Conservation (phyloP, 257 asterid genomes). For the Voacanga thouarsii region DNA sequence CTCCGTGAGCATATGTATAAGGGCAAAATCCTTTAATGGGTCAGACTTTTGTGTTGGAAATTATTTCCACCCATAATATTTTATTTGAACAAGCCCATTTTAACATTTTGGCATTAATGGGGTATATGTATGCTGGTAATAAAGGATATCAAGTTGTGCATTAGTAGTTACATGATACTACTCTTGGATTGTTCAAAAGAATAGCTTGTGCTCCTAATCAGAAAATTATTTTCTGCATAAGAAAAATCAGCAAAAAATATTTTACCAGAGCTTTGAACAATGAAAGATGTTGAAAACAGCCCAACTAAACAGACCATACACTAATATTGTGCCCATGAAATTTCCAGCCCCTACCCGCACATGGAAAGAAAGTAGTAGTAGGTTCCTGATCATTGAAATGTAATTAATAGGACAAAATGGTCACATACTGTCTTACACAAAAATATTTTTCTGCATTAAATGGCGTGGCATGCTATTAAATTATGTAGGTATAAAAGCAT, state of each 20-base stretch:
- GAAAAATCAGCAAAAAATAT: not conserved
- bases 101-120: not conserved
- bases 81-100: not conserved
- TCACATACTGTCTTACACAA: not conserved
- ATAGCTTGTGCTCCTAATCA: not conserved
- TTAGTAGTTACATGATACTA: not conserved
- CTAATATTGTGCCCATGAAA: not conserved
- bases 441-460: not conserved
- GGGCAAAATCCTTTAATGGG: not conserved
- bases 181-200: not conserved
- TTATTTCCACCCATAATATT: not conserved
- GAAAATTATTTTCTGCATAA: not conserved
- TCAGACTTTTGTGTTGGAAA: not conserved
- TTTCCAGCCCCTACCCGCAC: not conserved
- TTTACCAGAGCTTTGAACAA: not conserved
- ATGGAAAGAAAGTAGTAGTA: not conserved
- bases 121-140: not conserved
- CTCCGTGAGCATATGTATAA: constrained; percentile 23
- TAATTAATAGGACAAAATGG: not conserved
- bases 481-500: not conserved
- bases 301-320: not conserved
- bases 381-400: not conserved
- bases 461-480: not conserved
- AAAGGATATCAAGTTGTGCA: not conserved
- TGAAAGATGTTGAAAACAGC: not conserved